These are phyloP conservation scores for Yamadazyma ubonensis DNA, from an alignment of 805 yeast species.

Conservation along the genomic window DNA sequence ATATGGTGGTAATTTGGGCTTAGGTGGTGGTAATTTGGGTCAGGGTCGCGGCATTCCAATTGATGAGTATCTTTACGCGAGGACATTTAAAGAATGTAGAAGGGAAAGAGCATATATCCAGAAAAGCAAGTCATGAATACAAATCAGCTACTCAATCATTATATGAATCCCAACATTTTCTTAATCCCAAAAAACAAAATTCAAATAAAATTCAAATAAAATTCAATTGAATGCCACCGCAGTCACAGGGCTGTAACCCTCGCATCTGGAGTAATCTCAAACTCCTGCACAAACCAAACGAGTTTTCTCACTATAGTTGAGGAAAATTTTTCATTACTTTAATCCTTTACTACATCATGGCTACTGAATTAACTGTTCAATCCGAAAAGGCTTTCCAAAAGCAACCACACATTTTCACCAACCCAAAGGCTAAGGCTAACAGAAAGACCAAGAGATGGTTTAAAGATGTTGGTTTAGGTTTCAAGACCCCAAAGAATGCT, in stretches of 20 bases:
- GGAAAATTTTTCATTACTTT: slow-evolving; percentile 18
- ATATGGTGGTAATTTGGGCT: no score
- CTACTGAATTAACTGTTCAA: slow-evolving; percentile 99
- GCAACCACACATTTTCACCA: slow-evolving; percentile 99
- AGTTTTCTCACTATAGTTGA: slow-evolving; percentile 11
- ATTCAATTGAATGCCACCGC: no score
- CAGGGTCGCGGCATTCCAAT: no score
- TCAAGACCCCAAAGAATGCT: slow-evolving; percentile 99
- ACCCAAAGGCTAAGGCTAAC: slow-evolving; percentile 99
- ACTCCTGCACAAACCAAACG: slow-evolving; percentile 6
- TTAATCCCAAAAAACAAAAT: no score
- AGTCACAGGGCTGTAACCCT: slow-evolving; percentile 9
- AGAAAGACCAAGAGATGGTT: slow-evolving; percentile 99
- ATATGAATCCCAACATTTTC: no score
- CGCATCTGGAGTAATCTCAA: not conserved
- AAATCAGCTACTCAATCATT: no score
- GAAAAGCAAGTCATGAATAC: no score
- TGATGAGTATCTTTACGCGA: no score
- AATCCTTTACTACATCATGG: slow-evolving; percentile 58
- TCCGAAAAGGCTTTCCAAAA: slow-evolving; percentile 99
- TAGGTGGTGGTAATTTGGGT: no score
- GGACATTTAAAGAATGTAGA: no score
- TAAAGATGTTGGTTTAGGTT: slow-evolving; percentile 99
- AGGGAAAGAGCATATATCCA: no score
- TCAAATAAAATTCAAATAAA: no score